Conservation (phyloP, 352 stramenopile genomes). For the Globisporangium iwayamae region DNA sequence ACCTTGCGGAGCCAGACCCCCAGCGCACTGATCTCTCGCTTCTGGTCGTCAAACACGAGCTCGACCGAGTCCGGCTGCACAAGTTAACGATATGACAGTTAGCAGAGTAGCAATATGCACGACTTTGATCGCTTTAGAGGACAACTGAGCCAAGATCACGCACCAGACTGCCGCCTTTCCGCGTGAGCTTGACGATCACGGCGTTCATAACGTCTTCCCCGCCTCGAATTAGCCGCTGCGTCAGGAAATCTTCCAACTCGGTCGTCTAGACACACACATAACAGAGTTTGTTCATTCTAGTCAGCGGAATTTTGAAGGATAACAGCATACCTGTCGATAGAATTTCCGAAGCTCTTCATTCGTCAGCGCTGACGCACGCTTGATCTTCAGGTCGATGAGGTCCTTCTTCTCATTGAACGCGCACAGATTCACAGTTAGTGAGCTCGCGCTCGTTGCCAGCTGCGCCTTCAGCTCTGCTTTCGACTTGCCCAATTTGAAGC, state of each 20-base stretch:
- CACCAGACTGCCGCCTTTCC: slow-evolving; percentile 44
- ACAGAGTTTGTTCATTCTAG: background rate
- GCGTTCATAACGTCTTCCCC: slow-evolving; percentile 75
- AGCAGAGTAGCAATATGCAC: background rate
- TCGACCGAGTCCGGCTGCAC: slow-evolving; percentile 29
- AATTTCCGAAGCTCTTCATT: slow-evolving; percentile 15
- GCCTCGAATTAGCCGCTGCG: slow-evolving; percentile 42
- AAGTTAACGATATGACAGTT: background rate
- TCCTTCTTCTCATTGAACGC: slow-evolving; percentile 21
- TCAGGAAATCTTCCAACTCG: slow-evolving; percentile 42
- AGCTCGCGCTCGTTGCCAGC: slow-evolving; percentile 25
- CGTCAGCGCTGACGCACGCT: slow-evolving; percentile 12
- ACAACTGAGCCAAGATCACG: background rate
- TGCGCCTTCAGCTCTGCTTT: slow-evolving; percentile 33
- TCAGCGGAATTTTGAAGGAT: background rate
- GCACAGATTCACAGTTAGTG: slow-evolving; percentile 40
- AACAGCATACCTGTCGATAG: slow-evolving; percentile 14
- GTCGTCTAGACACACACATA: slow-evolving; percentile 24
- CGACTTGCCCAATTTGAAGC: slow-evolving; percentile 45
- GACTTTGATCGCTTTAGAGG: background rate
- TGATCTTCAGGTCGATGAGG: slow-evolving; percentile 16
- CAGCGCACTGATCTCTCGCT: slow-evolving; percentile 42
- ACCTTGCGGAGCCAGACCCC: slow-evolving; percentile 50
- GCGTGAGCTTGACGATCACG: slow-evolving; percentile 42
- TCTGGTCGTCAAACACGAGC: slow-evolving; percentile 39